A percentile compares a stretch with the other conserved stretches of the same genome.
phyloP scores from a whole-genome alignment of 2,329 filamentous ascomycete genomes.

The Fusarium algeriense region DNA sequence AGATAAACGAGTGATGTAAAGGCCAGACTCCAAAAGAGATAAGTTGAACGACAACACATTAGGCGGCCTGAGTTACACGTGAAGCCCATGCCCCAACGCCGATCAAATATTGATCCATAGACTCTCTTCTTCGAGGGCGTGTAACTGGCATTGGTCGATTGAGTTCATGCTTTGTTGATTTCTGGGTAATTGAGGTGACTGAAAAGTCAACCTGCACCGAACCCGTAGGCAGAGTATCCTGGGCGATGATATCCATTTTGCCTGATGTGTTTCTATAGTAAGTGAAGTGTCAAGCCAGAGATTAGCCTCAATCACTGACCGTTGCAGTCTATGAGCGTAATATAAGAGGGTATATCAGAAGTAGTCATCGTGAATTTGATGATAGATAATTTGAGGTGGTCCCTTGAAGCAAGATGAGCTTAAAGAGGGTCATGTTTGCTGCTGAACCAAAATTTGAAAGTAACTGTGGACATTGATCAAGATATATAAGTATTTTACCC shows the following conservation, averaged over 20 bases:
- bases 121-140: not conserved
- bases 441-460: rapidly evolving
- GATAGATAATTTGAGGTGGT: not conserved
- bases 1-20: not conserved
- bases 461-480: rapidly evolving
- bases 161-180: not conserved
- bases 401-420: rapidly evolving
- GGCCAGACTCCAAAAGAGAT: rapidly evolving
- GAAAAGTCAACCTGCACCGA: constrained; percentile 1
- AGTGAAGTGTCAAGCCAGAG: not conserved
- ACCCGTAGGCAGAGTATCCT: not conserved
- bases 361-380: not conserved
- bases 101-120: not conserved
- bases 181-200: not conserved
- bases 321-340: not conserved
- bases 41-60: rapidly evolving
- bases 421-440: not conserved
- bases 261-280: not conserved
- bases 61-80: rapidly evolving
- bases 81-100: not conserved
- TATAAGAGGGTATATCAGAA: not conserved
- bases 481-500: not conserved
- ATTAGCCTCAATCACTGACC: not conserved
- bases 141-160: not conserved
- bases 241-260: not conserved